Evolutionary conservation across 208 protist species (phyloP), one percentile per base, ranked within the genome.

Genomic region (Trypanosoma lewisi): DNA sequence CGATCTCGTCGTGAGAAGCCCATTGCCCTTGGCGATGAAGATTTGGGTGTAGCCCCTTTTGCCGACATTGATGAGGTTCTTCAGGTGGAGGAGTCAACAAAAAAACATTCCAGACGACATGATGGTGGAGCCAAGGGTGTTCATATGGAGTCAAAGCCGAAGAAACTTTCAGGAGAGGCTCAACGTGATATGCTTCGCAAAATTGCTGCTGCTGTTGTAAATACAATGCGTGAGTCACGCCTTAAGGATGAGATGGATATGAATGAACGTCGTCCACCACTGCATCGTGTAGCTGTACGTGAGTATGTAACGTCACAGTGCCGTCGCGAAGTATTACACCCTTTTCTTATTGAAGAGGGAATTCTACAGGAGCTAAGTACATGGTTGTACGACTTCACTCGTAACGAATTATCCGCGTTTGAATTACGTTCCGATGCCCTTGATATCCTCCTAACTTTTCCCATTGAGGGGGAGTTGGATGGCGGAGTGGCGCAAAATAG

Each of bases 351-450:
- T 42, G 75, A 80, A 42, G 77, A 67, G 1, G 87, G 87, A 34
- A 76, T 94, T 27, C 71, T 94, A 31, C 67, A 87, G 59, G 81
- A 91, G 73, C 75, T 94, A 8, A 87, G 87, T 61, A 77, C 80
- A 45, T 94, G 87, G 84, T 61, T 94, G 14, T 89, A 87, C 60
- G 82, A 88, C 64, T 70, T 89, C 55, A 55, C 59, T 23, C 74
- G 70, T 28, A 58, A 62, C 25, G 74, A 89, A 45, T 77, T 80
- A 2, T 81, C 83, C 0, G 77, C 87, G 36, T 82, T 79, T 54
- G 83, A 91, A 48, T 70, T 94, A 53, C 87, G 87, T 61, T 81
- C 79, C 39, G 71, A 71, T 33, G 84, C 87, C 3, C 75, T 94
- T 9, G 82, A 91, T 64, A 81, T 89, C n/a, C 75, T 94, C 23